Conservation (phyloP, 495 filamentous ascomycete genomes). For the Neurospora sp. region DNA sequence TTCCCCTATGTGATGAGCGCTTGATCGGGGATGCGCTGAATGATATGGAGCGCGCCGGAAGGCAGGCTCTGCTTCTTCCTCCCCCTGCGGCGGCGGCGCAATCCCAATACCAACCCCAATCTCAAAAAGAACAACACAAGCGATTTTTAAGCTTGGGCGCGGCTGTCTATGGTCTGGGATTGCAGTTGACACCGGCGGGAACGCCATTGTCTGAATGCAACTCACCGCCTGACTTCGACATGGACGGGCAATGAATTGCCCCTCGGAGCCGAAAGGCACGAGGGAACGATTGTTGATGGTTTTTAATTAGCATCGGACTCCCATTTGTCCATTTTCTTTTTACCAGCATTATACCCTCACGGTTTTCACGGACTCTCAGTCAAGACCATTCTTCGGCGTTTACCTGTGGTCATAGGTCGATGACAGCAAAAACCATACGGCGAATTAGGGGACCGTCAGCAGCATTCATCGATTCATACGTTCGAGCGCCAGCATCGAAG, state of each 20-base stretch:
- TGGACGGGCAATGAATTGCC: neutral
- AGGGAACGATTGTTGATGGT: neutral
- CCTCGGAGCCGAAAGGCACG: slow-evolving; percentile 1
- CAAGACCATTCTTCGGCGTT: neutral
- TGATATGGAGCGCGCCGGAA: slow-evolving; percentile 46
- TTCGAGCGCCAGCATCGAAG: too few species aligned
- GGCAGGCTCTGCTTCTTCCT: slow-evolving; percentile 17
- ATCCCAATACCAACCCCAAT: neutral
- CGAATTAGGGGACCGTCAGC: too few species aligned
- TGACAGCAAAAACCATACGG: neutral
- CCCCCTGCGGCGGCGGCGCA: slow-evolving; percentile 7
- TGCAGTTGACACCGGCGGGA: slow-evolving; percentile 31
- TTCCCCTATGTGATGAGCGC: slow-evolving; percentile 37
- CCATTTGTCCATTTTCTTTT: neutral
- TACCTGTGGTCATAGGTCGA: neutral
- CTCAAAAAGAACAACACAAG: slow-evolving; percentile 23
- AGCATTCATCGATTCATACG: too few species aligned
- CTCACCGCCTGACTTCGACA: neutral
- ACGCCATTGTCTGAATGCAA: slow-evolving; percentile 25
- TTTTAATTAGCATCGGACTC: too few species aligned
- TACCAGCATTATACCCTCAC: neutral
- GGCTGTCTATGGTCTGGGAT: slow-evolving; percentile 24
- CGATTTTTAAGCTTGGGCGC: slow-evolving; percentile 30
- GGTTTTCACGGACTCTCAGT: neutral
- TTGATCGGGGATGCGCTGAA: slow-evolving; percentile 38